These are phyloP conservation scores for Beauveria medogensis DNA, from an alignment of 2,329 filamentous ascomycete species.

Conservation along the genomic window DNA sequence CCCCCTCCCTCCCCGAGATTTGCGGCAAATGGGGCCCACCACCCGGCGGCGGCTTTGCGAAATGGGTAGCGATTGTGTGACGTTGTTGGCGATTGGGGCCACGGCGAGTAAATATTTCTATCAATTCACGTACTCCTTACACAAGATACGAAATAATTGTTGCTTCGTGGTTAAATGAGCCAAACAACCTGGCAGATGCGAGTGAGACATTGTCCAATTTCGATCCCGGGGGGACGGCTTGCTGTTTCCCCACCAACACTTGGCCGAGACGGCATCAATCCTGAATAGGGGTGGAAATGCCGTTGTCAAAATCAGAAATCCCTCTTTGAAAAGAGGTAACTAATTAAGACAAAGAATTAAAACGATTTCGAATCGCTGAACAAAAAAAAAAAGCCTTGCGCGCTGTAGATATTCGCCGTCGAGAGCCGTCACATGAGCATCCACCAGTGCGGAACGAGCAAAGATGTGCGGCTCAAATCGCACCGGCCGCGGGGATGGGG, in stretches of 20 bases:
- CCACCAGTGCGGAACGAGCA: slow-evolving; percentile 4
- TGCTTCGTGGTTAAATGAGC: neutral
- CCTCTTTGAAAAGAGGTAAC: too few relatives aligned
- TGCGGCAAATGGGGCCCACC: neutral
- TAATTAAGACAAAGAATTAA: neutral
- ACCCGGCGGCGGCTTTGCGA: neutral
- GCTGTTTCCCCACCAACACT: slow-evolving; percentile 4
- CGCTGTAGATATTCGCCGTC: neutral
- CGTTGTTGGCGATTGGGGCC: too few relatives aligned
- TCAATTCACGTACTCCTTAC: too few relatives aligned
- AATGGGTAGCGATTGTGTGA: neutral
- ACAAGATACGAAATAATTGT: too few relatives aligned
- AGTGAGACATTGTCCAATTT: slow-evolving; percentile 1
- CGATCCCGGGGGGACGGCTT: neutral
- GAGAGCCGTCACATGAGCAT: slow-evolving; percentile 3
- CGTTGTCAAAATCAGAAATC: neutral
- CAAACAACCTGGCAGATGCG: neutral
- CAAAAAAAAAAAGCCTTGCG: too few relatives aligned
- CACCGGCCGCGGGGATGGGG: neutral
- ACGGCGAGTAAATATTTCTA: too few relatives aligned
- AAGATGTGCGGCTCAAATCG: neutral
- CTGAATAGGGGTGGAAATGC: neutral
- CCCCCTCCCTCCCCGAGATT: neutral
- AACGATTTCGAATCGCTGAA: neutral
- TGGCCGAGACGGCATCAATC: too few relatives aligned